These are phyloP conservation scores for Stemphylium lycopersici DNA, from an alignment of 2,329 filamentous ascomycete species.

Conservation along the genomic window DNA sequence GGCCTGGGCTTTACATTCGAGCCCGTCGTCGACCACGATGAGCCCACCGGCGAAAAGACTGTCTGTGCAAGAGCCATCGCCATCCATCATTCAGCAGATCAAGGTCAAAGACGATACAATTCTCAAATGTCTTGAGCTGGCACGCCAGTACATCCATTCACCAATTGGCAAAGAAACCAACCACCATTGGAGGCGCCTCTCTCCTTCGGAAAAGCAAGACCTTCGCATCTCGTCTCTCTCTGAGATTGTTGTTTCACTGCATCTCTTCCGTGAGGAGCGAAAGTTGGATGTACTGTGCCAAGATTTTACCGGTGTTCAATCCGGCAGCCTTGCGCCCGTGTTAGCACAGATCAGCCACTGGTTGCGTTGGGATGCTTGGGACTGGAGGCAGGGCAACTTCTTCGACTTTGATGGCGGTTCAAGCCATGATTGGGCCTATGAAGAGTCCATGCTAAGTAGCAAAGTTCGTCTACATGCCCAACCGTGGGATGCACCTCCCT, in stretches of 20 bases:
- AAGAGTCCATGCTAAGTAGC: constrained; percentile 53
- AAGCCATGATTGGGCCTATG: constrained; percentile 62
- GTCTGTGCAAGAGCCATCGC: constrained; percentile 16
- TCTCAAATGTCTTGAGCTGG: constrained; percentile 36
- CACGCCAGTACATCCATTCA: constrained; percentile 44
- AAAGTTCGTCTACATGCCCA: constrained; percentile 36
- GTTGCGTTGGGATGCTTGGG: constrained; percentile 76
- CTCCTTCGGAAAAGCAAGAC: constrained; percentile 43
- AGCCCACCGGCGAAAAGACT: constrained; percentile 30
- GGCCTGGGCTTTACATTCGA: constrained; percentile 42
- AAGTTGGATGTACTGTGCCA: constrained; percentile 72
- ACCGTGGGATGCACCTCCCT: constrained; percentile 58
- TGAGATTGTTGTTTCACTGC: constrained; percentile 74
- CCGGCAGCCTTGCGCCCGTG: constrained; percentile 69
- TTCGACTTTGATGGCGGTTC: constrained; percentile 67
- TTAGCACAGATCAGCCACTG: constrained; percentile 81
- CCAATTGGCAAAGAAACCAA: constrained; percentile 49
- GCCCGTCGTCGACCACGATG: constrained; percentile 29
- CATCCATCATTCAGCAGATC: constrained; percentile 35
- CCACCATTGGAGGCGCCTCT: constrained; percentile 63
- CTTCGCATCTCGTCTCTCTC: constrained; percentile 63
- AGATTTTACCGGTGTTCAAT: constrained; percentile 54
- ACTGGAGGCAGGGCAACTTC: constrained; percentile 57
- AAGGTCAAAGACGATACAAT: constrained; percentile 37
- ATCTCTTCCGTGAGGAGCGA: constrained; percentile 86